Conservation (phyloP, 495 filamentous ascomycete genomes). For the Hyaloscypha hepaticicola region DNA sequence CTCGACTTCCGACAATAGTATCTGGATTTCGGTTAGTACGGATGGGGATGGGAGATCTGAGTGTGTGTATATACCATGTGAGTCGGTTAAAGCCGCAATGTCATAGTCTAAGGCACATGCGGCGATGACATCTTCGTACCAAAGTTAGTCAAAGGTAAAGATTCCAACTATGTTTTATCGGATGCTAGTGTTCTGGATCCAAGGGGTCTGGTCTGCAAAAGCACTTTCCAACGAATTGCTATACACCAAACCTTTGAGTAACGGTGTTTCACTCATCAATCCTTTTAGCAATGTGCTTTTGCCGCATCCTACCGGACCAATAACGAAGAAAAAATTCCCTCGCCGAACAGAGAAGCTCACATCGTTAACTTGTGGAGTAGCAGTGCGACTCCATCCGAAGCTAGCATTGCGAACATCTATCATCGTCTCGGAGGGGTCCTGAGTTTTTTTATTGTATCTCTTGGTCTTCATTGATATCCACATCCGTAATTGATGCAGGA, state of each 20-base stretch:
- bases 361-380: no score
- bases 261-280: conserved; percentile 37
- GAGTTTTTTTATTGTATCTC: no score
- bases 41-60: no score
- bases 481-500: no score
- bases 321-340: conserved; percentile 28
- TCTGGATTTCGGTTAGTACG: conserved; percentile 49
- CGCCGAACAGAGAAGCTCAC: conserved; percentile 42
- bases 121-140: conserved; percentile 33
- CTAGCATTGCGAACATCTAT: no score
- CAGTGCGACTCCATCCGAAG: no score
- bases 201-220: conserved; percentile 37
- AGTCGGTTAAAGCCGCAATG: conserved; percentile 50
- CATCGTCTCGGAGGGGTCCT: no score
- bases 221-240: no score
- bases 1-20: conserved; percentile 56
- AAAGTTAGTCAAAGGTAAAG: conserved; percentile 27
- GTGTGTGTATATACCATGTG: conserved; percentile 49
- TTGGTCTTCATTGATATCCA: no score
- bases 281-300: conserved; percentile 54
- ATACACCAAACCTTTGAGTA: conserved; percentile 21
- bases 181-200: conserved; percentile 38
- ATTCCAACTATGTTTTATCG: conserved; percentile 36
- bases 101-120: conserved; percentile 34
- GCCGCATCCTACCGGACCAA: conserved; percentile 57